Evolutionary conservation across 345 rosid species (phyloP).

Genomic region (Citrus sp.): DNA sequence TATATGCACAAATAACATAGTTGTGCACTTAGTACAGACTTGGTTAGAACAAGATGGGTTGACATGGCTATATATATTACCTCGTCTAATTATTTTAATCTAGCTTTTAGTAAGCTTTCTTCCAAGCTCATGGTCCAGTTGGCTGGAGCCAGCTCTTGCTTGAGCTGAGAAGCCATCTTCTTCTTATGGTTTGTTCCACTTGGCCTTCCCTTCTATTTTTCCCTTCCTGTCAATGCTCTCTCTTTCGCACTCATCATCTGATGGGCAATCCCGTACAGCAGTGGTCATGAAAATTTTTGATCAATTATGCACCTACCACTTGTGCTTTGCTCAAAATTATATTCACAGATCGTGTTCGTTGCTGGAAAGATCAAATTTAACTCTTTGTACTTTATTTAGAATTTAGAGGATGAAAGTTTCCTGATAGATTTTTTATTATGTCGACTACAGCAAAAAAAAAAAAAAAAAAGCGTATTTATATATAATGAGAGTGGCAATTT

Average conservation of each 20-base stretch:
- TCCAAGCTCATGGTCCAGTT: background rate
- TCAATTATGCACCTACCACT: background rate
- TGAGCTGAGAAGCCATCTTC: background rate
- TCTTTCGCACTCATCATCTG: background rate
- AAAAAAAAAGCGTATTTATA: background rate
- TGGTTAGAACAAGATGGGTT: background rate
- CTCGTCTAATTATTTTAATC: background rate
- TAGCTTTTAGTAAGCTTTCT: background rate
- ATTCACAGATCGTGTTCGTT: background rate
- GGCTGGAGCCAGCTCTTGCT: no score
- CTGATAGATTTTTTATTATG: background rate
- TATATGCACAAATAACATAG: background rate
- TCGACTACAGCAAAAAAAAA: no score
- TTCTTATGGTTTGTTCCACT: background rate
- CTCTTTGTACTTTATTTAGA: background rate
- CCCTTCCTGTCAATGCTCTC: background rate
- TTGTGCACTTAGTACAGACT: background rate
- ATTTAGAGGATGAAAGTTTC: no score
- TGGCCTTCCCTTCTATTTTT: background rate
- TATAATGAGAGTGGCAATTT: background rate
- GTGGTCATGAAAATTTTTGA: background rate
- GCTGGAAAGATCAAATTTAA: background rate
- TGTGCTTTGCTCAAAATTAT: background rate
- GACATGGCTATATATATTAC: background rate
- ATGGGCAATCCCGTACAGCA: background rate